phyloP scores from a whole-genome alignment of 139 green algal genomes.

The Dunaliella primolecta region DNA sequence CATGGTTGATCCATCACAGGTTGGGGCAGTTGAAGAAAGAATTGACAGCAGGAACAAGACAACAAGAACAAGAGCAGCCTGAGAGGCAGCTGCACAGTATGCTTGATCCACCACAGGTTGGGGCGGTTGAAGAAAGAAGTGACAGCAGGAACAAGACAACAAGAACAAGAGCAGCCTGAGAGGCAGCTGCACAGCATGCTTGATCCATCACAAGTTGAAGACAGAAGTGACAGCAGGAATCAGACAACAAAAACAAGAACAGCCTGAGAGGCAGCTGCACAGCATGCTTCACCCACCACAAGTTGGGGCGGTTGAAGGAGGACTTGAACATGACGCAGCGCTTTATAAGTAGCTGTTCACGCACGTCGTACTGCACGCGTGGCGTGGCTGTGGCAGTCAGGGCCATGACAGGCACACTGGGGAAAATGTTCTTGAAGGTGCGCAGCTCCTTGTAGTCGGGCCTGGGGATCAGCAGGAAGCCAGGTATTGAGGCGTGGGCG shows the following conservation, averaged over 20 bases:
- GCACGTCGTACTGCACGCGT: slow-evolving; percentile 58
- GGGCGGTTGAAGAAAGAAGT: slow-evolving; percentile 88
- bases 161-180: no score
- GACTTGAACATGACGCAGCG: slow-evolving; percentile 77
- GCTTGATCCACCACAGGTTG: slow-evolving; percentile 70
- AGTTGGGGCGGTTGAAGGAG: slow-evolving; percentile 93
- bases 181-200: no score
- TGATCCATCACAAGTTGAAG: slow-evolving; percentile 83
- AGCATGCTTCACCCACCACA: no score
- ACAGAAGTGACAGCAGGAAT: slow-evolving; percentile 80
- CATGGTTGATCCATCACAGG: slow-evolving; percentile 55
- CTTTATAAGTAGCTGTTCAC: slow-evolving; percentile 53
- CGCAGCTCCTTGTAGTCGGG: slow-evolving; percentile 75
- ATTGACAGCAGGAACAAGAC: no score
- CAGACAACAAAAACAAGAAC: no score
- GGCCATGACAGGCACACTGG: slow-evolving; percentile 63
- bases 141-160: no score
- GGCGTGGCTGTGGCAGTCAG: slow-evolving; percentile 79
- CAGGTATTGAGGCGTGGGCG: no score
- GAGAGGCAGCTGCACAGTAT: no score
- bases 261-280: no score
- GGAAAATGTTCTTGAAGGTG: slow-evolving; percentile 77
- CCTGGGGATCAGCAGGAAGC: no score
- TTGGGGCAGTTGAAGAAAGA: slow-evolving; percentile 93
- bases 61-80: no score